phyloP scores from a whole-genome alignment of 164 flowering plant genomes.

The Malania oleifera region DNA sequence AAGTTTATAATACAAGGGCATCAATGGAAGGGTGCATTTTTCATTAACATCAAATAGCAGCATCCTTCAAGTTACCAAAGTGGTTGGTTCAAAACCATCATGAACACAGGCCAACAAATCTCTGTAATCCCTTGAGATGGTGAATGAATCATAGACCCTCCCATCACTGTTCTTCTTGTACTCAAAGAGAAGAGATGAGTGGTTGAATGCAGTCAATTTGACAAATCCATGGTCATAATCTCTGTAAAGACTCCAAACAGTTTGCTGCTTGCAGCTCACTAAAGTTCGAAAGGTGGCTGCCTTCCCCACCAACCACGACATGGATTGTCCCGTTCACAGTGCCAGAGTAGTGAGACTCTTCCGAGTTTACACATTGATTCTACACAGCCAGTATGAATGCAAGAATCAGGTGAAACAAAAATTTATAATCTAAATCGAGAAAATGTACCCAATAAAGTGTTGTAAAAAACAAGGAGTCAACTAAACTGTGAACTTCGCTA shows the following conservation, averaged over 20 bases:
- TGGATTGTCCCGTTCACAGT: slow-evolving; percentile 71
- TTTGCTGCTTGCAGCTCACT: slow-evolving; percentile 20
- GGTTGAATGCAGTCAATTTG: slow-evolving; percentile 80
- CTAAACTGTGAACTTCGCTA: no score
- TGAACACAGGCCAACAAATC: slow-evolving; percentile 73
- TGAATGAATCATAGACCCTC: slow-evolving; percentile 75
- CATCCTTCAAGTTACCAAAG: slow-evolving; percentile 44
- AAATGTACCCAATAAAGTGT: no score
- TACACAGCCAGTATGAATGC: slow-evolving; percentile 23
- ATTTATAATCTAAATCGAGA: no score
- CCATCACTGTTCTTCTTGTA: slow-evolving; percentile 88
- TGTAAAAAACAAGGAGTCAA: no score
- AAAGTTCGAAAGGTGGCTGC: slow-evolving; percentile 55
- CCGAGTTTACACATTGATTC: slow-evolving; percentile 61
- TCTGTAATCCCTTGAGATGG: slow-evolving; percentile 71
- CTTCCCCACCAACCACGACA: slow-evolving; percentile 83
- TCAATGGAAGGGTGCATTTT: no score
- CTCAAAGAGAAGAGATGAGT: slow-evolving; percentile 73
- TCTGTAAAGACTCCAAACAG: slow-evolving; percentile 65
- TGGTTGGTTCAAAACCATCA: slow-evolving; percentile 58
- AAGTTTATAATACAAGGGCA: no score
- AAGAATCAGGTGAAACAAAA: neutral
- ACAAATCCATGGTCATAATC: slow-evolving; percentile 74
- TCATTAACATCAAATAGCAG: no score
- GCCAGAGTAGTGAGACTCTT: slow-evolving; percentile 56